Evolutionary conservation across 768 basidiomycete genomes (phyloP), one percentile per base, ranked within the genome.

Genomic region (Agrocybe chaxingu): DNA sequence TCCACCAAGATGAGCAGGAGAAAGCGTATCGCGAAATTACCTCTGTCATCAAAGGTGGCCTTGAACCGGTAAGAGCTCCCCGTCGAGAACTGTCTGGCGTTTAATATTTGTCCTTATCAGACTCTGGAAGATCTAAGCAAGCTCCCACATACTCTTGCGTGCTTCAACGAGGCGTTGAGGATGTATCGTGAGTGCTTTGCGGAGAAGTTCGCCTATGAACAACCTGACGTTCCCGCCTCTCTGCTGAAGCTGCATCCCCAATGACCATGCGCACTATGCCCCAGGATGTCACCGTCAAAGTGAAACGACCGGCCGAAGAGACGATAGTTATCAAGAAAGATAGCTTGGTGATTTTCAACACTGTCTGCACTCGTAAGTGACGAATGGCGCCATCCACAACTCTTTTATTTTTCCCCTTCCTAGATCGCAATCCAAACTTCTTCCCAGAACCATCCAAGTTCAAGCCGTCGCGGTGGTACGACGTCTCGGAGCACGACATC

Each of bases 381-480:
- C 42, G n/a, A 43, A 43, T 8, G n/a, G 24, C 24, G 1, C 24
- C 24, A 24, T 43, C 13, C 7, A 30, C 16, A 16, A 13, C 29
- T 39, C 13, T 40, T 36, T 11, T 30, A 8, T 13, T 37, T 8
- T 19, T 18, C 12, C 33, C 7, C 31, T 13, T 7, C n/a, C 19
- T 24, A 55, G 54, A 47, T 19, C 50, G 45, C 10, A 52, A 55
- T 32, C 54, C 54, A 10, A 16, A 48, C 42, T 33, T 35, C 11
- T 55, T 51, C 40, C 24, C 43, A 9, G 38, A 42, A 2, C 50
- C 54, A 2, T n/a, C 47, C 30, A 30, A 34, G n/a, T 55, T 55
- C 50, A 35, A 37, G 32, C 54, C 54, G 11, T 51, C 54, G 3
- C 29, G 54, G 24, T 55, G 54, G 54, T 43, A 51, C 18, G 46